phyloP scores from a whole-genome alignment of 176 grass and related monocot genomes.

The Bothriochloa decipiens region DNA sequence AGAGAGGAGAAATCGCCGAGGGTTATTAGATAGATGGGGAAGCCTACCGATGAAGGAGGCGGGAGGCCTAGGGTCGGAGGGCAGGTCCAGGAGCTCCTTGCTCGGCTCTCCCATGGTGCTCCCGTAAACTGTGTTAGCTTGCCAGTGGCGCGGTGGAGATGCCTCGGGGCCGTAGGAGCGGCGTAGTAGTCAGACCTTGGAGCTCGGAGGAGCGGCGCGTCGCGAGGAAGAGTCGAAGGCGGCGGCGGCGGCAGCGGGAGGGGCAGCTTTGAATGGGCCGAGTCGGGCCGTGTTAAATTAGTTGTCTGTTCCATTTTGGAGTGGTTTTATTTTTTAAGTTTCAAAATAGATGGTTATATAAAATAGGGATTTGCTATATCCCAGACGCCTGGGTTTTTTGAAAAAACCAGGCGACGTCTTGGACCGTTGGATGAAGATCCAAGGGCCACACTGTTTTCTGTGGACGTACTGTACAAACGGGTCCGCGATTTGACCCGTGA shows the following conservation, averaged over 20 bases:
- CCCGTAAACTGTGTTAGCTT: background rate
- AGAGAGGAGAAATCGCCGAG: background rate
- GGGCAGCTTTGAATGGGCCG: slow-evolving; percentile 26
- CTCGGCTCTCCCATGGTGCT: slow-evolving; percentile 58
- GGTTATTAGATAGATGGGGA: background rate
- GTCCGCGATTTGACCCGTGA: no score
- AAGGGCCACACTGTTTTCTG: no score
- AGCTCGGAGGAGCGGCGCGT: background rate
- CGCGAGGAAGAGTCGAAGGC: background rate
- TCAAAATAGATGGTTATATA: no score
- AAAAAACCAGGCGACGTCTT: no score
- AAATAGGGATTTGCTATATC: no score
- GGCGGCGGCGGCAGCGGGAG: background rate
- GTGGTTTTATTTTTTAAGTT: no score
- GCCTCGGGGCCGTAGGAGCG: background rate
- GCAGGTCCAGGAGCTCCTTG: slow-evolving; percentile 58
- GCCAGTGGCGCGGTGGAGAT: background rate
- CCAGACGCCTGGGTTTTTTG: no score
- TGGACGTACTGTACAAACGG: no score
- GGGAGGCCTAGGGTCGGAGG: slow-evolving; percentile 44
- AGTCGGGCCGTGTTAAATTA: background rate
- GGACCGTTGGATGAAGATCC: no score
- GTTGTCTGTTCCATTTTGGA: no score
- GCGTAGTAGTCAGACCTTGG: background rate
- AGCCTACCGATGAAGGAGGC: slow-evolving; percentile 47